Percentiles rank a stretch among this genome's conserved stretches.
Conservation (phyloP, 2,329 filamentous ascomycete genomes). For the Talaromyces pinophilus region DNA sequence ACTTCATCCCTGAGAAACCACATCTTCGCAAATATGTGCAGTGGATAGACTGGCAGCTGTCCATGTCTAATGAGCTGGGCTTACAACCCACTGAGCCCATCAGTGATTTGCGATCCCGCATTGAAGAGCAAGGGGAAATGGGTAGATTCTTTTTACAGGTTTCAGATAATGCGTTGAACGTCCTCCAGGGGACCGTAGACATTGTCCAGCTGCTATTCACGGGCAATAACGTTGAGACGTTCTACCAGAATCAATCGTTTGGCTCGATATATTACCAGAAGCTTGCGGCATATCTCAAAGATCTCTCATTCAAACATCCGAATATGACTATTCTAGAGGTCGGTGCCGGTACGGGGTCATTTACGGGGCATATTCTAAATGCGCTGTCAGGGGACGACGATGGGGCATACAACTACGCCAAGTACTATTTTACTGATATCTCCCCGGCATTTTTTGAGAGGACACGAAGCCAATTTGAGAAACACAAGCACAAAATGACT, state of each 20-base stretch:
- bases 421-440: slow-evolving; percentile 28
- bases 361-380: slow-evolving; percentile 17
- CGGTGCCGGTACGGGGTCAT: slow-evolving; percentile 28
- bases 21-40: slow-evolving; percentile 1
- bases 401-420: not conserved
- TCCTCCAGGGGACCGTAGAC: not conserved
- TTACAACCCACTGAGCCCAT: not conserved
- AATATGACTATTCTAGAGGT: slow-evolving; percentile 59
- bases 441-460: slow-evolving; percentile 26
- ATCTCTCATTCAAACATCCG: slow-evolving; percentile 10
- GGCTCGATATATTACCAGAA: slow-evolving; percentile 1
- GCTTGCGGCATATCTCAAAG: not conserved
- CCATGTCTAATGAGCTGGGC: not conserved
- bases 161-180: not conserved
- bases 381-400: not conserved
- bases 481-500: slow-evolving; percentile 24
- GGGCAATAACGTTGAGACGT: not conserved
- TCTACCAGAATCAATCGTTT: not conserved
- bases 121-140: not conserved
- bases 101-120: not conserved
- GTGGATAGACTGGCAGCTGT: slow-evolving; percentile 2
- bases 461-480: slow-evolving; percentile 20
- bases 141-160: not conserved
- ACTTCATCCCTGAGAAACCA: not conserved
- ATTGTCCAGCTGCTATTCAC: slow-evolving; percentile 1